Conservation (phyloP, 2,329 filamentous ascomycete genomes). For the Botryotinia calthae region DNA sequence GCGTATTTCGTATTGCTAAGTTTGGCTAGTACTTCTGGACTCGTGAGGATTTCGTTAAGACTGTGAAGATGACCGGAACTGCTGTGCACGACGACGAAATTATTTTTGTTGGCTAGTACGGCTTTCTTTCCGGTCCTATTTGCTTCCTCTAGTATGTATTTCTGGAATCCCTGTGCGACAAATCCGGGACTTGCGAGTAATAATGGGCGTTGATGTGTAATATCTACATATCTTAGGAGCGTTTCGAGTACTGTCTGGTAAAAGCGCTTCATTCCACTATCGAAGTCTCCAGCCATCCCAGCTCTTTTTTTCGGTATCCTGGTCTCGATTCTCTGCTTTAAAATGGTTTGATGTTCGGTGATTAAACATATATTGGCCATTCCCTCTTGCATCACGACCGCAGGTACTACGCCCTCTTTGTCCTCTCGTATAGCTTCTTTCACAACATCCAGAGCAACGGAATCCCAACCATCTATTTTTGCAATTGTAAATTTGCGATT, state of each 20-base stretch:
- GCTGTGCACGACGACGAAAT: conserved; percentile 73
- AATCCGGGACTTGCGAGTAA: conserved; percentile 89
- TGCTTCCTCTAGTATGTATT: conserved; percentile 66
- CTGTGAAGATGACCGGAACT: conserved; percentile 84
- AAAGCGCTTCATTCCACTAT: conserved; percentile 72
- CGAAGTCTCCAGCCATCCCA: conserved; percentile 58
- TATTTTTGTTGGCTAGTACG: conserved; percentile 61
- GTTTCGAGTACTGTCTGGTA: conserved; percentile 74
- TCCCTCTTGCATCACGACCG: conserved; percentile 91
- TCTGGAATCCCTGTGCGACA: conserved; percentile 75
- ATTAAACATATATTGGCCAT: conserved; percentile 80
- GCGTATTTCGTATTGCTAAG: conserved; percentile 87
- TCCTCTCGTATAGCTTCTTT: conserved; percentile 76
- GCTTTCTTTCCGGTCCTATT: conserved; percentile 62
- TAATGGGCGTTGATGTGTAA: conserved; percentile 66
- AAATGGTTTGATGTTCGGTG: conserved; percentile 73
- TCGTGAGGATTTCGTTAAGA: conserved; percentile 82
- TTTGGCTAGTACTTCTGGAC: conserved; percentile 70
- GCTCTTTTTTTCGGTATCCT: conserved; percentile 66
- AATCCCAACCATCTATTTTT: conserved; percentile 87
- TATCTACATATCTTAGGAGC: conserved; percentile 74
- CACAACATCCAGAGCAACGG: conserved; percentile 75
- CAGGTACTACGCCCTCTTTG: conserved; percentile 77
- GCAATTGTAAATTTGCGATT: conserved; percentile 84
- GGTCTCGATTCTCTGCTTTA: conserved; percentile 68